These are phyloP conservation scores for Basipetospora chlamydospora DNA, from an alignment of 2,329 filamentous ascomycete genomes.

Conservation along the genomic window DNA sequence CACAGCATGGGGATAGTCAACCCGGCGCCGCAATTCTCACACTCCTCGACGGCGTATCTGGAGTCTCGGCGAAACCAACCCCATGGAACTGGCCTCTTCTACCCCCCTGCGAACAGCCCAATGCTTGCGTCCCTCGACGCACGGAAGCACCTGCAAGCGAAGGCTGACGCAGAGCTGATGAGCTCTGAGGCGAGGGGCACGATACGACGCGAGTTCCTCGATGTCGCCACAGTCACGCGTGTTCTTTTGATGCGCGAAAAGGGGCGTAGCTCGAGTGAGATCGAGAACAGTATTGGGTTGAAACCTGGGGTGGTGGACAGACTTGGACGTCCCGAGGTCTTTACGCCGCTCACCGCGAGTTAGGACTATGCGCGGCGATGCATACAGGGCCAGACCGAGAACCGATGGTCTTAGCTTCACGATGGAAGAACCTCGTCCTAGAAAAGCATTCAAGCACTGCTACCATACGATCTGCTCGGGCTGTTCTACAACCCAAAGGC, in stretches of 20 bases:
- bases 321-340: background rate
- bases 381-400: too few relatives aligned
- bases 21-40: slow-evolving; percentile 38
- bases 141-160: background rate
- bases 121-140: slow-evolving; percentile 1
- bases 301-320: background rate
- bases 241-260: background rate
- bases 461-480: too few relatives aligned
- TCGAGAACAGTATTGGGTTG: background rate
- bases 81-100: background rate
- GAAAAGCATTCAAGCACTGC: too few relatives aligned
- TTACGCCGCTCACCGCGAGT: background rate
- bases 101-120: background rate
- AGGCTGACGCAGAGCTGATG: slow-evolving; percentile 1
- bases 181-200: background rate
- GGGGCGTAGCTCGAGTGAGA: background rate
- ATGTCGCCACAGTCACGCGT: background rate
- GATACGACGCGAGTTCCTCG: background rate
- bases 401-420: too few relatives aligned
- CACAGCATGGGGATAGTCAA: slow-evolving; percentile 39
- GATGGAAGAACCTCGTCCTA: too few relatives aligned
- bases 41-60: slow-evolving; percentile 28
- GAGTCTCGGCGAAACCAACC: background rate
- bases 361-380: too few relatives aligned
- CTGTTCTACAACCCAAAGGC: too few relatives aligned